These are phyloP conservation scores for Candida glucosophila DNA, from an alignment of 1,139 yeast species.

Conservation along the genomic window DNA sequence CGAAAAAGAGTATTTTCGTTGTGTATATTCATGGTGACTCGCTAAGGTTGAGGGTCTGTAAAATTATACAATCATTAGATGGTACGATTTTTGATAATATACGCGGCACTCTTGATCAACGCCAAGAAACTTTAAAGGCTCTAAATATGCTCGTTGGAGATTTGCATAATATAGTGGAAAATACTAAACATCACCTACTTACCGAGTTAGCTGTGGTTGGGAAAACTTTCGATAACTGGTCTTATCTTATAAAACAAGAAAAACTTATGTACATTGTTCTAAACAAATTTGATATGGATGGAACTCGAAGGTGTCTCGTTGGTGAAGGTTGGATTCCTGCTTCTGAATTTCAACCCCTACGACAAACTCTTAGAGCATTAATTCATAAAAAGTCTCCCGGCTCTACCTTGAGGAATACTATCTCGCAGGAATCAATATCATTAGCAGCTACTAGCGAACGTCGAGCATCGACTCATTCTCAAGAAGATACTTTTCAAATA, in stretches of 20 bases:
- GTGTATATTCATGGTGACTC: conserved; percentile 84
- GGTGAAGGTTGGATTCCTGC: conserved; percentile 97
- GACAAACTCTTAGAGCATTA: conserved; percentile 17
- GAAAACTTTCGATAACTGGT: conserved; percentile 32
- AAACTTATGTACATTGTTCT: conserved; percentile 65
- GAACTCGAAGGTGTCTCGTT: conserved; percentile 75
- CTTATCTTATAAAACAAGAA: conserved; percentile 53
- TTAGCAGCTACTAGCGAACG: conserved; percentile 9
- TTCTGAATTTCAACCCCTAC: conserved; percentile 17
- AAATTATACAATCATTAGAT: conserved; percentile 76
- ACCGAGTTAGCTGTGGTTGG: conserved; percentile 70
- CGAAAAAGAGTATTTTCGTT: conserved; percentile 68
- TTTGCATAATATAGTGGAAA: conserved; percentile 48
- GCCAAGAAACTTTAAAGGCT: conserved; percentile 53
- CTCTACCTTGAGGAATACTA: conserved; percentile 5
- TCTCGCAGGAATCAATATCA: conserved; percentile 15
- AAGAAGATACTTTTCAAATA: conserved; percentile 35
- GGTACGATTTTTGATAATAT: conserved; percentile 64
- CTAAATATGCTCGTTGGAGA: conserved; percentile 46
- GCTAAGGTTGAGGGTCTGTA: conserved; percentile 57
- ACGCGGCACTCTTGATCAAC: conserved; percentile 40
- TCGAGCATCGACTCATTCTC: conserved; percentile 2
- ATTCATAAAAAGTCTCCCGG: conserved; percentile 17
- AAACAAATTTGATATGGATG: conserved; percentile 78
- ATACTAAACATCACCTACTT: conserved; percentile 61